Evolutionary conservation across 768 basidiomycete genomes (phyloP).

Genomic region (Erythrobasidium yunnanense): DNA sequence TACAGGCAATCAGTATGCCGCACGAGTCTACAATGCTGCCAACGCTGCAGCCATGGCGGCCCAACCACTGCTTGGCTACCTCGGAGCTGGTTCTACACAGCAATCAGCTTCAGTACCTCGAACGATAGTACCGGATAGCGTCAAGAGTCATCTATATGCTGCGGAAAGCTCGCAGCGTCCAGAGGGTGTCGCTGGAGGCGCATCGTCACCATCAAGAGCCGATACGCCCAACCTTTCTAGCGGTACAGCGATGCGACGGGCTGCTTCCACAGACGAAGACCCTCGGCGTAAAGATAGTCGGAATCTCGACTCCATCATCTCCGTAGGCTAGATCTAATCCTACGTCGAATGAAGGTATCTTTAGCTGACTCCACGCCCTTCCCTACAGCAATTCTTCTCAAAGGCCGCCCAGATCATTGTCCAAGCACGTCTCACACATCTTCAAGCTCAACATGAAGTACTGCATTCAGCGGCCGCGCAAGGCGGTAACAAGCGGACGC

Average conservation of each 20-base stretch:
- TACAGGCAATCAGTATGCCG: not conserved
- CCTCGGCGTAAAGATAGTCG: slow-evolving; percentile 19
- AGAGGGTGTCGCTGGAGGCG: no score
- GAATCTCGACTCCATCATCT: slow-evolving; percentile 21
- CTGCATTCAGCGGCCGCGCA: not conserved
- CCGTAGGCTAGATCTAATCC: slow-evolving; percentile 6
- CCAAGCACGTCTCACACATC: slow-evolving; percentile 31
- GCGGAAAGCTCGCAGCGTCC: no score
- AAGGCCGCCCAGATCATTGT: slow-evolving; percentile 35
- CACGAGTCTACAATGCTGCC: not conserved
- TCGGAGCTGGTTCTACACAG: no score
- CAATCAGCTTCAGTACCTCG: no score
- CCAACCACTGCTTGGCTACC: slow-evolving; percentile 16
- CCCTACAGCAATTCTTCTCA: slow-evolving; percentile 34
- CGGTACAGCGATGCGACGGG: not conserved
- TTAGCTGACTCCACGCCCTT: not conserved
- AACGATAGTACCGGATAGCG: no score
- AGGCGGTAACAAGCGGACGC: not conserved
- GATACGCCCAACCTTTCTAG: no score
- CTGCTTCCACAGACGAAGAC: not conserved
- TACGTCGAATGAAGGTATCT: no score
- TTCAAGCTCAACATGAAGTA: not conserved
- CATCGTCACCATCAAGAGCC: no score
- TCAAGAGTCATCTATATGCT: no score
- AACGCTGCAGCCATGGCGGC: slow-evolving; percentile 14